Evolutionary conservation across 169 alveolate genomes (phyloP).

Genomic region (Perkinsus chesapeaki): DNA sequence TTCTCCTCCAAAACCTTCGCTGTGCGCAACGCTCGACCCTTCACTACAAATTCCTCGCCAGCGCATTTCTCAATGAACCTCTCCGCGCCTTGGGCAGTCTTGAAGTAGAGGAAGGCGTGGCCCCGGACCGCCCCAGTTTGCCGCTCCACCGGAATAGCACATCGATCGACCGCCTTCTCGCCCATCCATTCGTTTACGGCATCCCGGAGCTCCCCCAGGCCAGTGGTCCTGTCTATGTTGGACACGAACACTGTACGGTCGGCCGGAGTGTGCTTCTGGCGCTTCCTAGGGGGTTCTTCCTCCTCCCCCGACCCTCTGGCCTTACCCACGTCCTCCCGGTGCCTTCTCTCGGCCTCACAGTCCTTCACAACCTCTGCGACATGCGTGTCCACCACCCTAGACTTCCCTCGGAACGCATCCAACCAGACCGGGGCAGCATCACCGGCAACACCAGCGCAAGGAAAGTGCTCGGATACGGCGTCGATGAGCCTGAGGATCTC

Average conservation of each 20-base stretch:
- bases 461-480: not conserved
- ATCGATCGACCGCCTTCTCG: not conserved
- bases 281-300: not conserved
- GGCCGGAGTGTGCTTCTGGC: not conserved
- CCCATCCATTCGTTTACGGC: not conserved
- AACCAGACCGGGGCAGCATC: not conserved
- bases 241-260: not conserved
- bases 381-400: not conserved
- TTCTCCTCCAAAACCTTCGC: constrained; percentile 2
- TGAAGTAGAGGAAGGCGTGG: not conserved
- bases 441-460: not conserved
- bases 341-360: not conserved
- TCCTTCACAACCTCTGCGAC: not conserved
- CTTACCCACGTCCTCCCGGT: not conserved
- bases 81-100: not conserved
- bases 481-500: not conserved
- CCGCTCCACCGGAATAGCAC: not conserved
- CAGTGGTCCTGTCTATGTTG: not conserved
- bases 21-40: not conserved
- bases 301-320: not conserved
- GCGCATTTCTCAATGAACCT: not conserved
- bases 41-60: not conserved
- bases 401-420: not conserved
- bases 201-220: not conserved
- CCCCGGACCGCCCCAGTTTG: not conserved